Evolutionary conservation across 2,329 filamentous ascomycete genomes (phyloP), one percentile per base, ranked within the genome.

Genomic region (Penicillium sp.): DNA sequence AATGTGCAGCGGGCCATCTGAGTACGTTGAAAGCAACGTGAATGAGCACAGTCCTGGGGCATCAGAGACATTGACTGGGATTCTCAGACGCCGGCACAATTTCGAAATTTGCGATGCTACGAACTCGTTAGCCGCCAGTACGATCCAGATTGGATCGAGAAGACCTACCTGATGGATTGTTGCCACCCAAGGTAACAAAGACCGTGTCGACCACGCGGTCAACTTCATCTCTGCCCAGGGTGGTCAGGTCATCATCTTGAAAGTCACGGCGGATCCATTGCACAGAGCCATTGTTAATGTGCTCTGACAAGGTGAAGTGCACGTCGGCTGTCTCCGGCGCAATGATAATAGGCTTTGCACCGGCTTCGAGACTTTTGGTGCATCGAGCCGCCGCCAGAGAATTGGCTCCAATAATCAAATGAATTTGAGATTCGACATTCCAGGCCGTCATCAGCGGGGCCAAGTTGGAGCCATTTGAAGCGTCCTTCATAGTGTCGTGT

Each of bases 11-110:
- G 93, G 92, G 0, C 93, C 93, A 64, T 96, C 91, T 47, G 81
- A 84, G 69, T 97, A 84, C 6, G 89, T 95, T 23, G 90, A 93
- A 40, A 97, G 82, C 45, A 98, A 79, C 4, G 87, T 87, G 69
- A 98, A 95, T 24, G 89, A 88, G 74, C 90, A 96, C 13, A 97
- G 84, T 29, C 82, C 79, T 0, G 92, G 88, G 0, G 88, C 82
- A 72, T 98, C 93, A 52, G 89, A 82, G 24, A 97, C 89, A 70
- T 98, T 98, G 66, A 98, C 79, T 28, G 92, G 92, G 59, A 98
- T 93, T 39, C 93, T 83, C 53, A 91, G 78, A 41, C 86, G 80
- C 52, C 79, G 82, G 74, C 93, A 97, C 3, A 91, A 75, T 4
- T 74, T 76, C 0, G 89, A 89, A 55, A 96, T 87, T 55, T 82